Percentiles rank a stretch among this genome's conserved stretches.
These are phyloP conservation scores for Beauveria pseudobassiana DNA, from an alignment of 2,329 filamentous ascomycete genomes.

Conservation along the genomic window DNA sequence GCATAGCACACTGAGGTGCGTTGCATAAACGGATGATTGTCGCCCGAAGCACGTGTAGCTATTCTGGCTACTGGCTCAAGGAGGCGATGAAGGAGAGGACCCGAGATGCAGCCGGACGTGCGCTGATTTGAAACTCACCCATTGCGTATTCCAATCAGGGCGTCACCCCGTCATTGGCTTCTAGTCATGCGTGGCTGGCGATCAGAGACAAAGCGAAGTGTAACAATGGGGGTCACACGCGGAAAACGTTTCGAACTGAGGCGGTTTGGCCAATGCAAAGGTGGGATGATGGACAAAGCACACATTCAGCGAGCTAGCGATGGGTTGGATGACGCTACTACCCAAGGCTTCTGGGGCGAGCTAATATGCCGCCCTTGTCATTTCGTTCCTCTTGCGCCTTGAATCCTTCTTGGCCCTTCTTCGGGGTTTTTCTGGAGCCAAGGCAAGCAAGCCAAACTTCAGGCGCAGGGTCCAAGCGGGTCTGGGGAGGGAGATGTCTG, in stretches of 20 bases:
- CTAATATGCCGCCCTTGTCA: neutral
- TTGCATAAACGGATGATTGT: neutral
- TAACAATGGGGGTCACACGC: neutral
- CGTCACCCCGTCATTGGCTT: constrained; percentile 7
- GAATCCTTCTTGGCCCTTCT: neutral
- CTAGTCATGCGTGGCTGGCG: constrained; percentile 9
- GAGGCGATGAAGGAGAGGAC: neutral
- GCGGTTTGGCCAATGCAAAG: constrained; percentile 2
- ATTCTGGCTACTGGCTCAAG: neutral
- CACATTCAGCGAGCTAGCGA: neutral
- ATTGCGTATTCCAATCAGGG: constrained; percentile 10
- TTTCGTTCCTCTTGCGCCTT: neutral
- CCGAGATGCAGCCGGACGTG: neutral
- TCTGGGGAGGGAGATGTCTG: neutral
- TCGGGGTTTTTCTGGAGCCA: neutral
- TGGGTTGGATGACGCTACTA: constrained; percentile 4
- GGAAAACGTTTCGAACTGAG: constrained; percentile 1
- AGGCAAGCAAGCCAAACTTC: neutral
- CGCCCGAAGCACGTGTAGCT: constrained; percentile 1
- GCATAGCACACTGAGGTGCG: neutral
- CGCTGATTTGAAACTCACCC: constrained; percentile 5
- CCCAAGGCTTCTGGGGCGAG: neutral
- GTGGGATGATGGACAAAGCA: neutral
- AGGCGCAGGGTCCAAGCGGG: neutral
- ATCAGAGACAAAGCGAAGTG: neutral